phyloP scores from a whole-genome alignment of 441 rosid species.

The Bruguiera hainesii region DNA sequence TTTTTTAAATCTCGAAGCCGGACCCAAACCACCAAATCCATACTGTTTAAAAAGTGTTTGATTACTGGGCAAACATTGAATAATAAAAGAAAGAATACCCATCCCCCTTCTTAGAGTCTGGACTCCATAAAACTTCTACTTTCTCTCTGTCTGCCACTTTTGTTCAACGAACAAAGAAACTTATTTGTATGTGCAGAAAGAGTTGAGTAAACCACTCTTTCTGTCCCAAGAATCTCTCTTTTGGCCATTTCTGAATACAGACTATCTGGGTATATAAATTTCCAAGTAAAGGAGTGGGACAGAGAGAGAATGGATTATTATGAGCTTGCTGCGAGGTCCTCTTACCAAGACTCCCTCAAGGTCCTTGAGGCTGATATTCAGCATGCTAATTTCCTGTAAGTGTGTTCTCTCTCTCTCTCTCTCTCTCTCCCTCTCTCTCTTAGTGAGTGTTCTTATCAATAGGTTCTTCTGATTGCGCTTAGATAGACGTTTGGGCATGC shows the following conservation, averaged over 20 bases:
- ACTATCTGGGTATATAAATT: no score
- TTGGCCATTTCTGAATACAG: no score
- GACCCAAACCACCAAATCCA: no score
- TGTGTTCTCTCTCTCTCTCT: slow-evolving; percentile 7
- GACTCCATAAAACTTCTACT: slow-evolving; percentile 9
- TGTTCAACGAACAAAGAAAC: slow-evolving; percentile 25
- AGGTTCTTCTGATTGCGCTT: slow-evolving; percentile 3
- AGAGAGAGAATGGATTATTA: slow-evolving; percentile 31
- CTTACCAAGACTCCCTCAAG: slow-evolving; percentile 46
- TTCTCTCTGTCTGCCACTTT: background rate
- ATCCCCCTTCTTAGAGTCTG: background rate
- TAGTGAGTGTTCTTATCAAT: background rate
- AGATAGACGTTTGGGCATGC: background rate
- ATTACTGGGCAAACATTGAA: no score
- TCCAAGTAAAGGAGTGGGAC: no score
- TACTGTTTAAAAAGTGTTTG: no score
- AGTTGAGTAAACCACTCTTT: background rate
- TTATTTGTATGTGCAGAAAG: background rate
- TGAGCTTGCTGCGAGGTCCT: slow-evolving; percentile 35
- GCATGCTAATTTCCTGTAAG: slow-evolving; percentile 59
- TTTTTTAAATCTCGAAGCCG: no score
- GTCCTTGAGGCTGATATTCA: slow-evolving; percentile 53
- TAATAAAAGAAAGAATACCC: no score
- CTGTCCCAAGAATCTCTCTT: background rate
- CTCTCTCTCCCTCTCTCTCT: background rate